Evolutionary conservation across 2,329 filamentous ascomycete genomes (phyloP).

Genomic region (Penicillium paneum): DNA sequence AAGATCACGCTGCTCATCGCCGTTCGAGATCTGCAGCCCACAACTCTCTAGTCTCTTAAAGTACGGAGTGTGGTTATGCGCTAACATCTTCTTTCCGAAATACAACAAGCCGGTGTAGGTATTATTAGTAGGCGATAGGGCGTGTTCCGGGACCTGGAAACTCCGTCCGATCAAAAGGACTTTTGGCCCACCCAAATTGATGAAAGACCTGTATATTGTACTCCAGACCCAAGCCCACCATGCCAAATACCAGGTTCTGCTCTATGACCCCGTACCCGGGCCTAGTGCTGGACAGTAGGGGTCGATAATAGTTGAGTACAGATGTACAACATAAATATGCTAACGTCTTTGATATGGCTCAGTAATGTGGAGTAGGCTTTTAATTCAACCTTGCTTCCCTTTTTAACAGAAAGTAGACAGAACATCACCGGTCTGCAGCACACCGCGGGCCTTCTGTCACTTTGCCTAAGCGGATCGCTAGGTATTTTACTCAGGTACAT

Average conservation of each 20-base stretch:
- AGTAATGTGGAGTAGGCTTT: slow-evolving; percentile 42
- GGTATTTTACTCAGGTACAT: slow-evolving; percentile 7
- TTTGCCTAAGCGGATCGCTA: slow-evolving; percentile 24
- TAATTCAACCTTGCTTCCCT: slow-evolving; percentile 35
- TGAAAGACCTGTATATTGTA: too few relatives aligned
- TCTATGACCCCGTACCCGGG: slow-evolving; percentile 39
- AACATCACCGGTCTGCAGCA: slow-evolving; percentile 31
- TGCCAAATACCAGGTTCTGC: slow-evolving; percentile 48
- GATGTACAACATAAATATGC: slow-evolving; percentile 27
- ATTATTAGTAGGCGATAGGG: slow-evolving; percentile 29
- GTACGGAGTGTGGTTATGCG: background rate
- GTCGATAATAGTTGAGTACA: slow-evolving; percentile 48
- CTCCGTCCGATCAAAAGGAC: slow-evolving; percentile 49
- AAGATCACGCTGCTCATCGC: slow-evolving; percentile 50
- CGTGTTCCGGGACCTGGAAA: slow-evolving; percentile 39
- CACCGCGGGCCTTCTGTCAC: slow-evolving; percentile 23
- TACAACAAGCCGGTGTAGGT: slow-evolving; percentile 46
- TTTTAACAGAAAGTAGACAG: slow-evolving; percentile 39
- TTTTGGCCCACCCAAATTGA: slow-evolving; percentile 37
- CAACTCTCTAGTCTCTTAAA: slow-evolving; percentile 33
- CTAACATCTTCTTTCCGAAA: slow-evolving; percentile 43
- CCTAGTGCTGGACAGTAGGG: slow-evolving; percentile 34
- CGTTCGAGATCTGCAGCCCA: slow-evolving; percentile 42
- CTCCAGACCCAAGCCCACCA: slow-evolving; percentile 42
- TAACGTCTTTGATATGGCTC: slow-evolving; percentile 44